Evolutionary conservation across 2,329 filamentous ascomycete genomes (phyloP).

Genomic region (Fusarium sp.): DNA sequence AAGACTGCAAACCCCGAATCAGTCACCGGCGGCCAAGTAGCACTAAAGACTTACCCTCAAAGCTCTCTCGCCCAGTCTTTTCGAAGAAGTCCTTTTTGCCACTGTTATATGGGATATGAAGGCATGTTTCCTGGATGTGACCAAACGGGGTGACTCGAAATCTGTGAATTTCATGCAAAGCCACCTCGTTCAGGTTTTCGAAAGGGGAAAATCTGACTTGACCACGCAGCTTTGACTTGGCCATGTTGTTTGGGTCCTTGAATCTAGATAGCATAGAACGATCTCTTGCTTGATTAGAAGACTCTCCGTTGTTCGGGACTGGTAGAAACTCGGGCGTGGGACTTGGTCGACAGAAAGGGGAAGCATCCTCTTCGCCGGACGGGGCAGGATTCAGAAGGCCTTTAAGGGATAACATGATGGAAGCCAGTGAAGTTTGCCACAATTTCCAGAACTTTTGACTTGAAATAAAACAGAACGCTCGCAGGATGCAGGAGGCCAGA

Average conservation of each 20-base stretch:
- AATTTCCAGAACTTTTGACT: conserved; percentile 3
- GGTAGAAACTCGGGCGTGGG: conserved; percentile 46
- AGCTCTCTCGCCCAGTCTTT: conserved; percentile 88
- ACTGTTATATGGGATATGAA: conserved; percentile 93
- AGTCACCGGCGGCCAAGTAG: conserved; percentile 20
- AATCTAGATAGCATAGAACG: conserved; percentile 49
- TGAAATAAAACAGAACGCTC: conserved; percentile 14
- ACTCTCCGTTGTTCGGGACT: conserved; percentile 22
- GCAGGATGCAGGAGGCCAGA: conserved; percentile 28
- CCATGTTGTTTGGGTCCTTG: conserved; percentile 62
- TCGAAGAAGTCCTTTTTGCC: conserved; percentile 90
- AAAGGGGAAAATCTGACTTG: conserved; percentile 80
- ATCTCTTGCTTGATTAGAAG: conserved; percentile 17
- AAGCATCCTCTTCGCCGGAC: conserved; percentile 57
- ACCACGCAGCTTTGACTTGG: conserved; percentile 73
- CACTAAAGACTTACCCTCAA: conserved; percentile 75
- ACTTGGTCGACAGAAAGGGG: conserved; percentile 55
- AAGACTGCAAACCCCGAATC: conserved; percentile 41
- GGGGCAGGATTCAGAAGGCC: conserved; percentile 75
- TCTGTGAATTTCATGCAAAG: conserved; percentile 69
- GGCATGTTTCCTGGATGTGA: conserved; percentile 70
- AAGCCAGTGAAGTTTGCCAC: conserved; percentile 34
- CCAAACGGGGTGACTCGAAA: conserved; percentile 77
- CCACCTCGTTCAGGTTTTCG: conserved; percentile 72
- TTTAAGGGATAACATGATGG: conserved; percentile 72